These are phyloP conservation scores for Solanum paucissectum DNA, from an alignment of 257 asterid species.

Conservation along the genomic window DNA sequence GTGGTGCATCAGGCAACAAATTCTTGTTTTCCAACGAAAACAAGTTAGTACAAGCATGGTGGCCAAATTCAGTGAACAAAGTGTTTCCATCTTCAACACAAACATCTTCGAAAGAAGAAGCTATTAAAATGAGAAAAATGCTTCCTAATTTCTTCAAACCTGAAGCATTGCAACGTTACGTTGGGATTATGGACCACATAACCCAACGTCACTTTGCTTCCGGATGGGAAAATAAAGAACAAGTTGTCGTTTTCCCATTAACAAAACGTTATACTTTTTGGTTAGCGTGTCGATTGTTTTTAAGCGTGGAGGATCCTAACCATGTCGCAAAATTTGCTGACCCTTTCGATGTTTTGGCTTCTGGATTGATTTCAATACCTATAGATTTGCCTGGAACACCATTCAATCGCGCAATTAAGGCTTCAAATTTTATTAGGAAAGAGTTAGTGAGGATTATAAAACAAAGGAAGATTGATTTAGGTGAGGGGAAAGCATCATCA, in stretches of 20 bases:
- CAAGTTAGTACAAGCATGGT: neutral
- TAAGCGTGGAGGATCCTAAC: neutral
- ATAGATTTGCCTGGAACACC: neutral
- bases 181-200: neutral
- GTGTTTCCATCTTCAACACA: neutral
- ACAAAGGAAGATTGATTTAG: neutral
- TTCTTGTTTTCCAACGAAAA: neutral
- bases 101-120: neutral
- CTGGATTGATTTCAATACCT: neutral
- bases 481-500: neutral
- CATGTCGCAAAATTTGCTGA: neutral
- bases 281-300: neutral
- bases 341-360: neutral
- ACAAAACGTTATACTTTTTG: neutral
- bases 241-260: neutral
- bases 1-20: neutral
- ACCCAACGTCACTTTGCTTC: neutral
- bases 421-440: neutral
- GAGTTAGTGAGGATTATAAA: neutral
- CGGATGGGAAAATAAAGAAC: neutral
- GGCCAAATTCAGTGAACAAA: neutral
- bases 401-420: neutral
- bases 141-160: neutral
- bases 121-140: neutral
- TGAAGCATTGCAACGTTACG: neutral